Evolutionary conservation across 2,329 filamentous ascomycete genomes (phyloP).

Genomic region (Grosmannia penicillata): DNA sequence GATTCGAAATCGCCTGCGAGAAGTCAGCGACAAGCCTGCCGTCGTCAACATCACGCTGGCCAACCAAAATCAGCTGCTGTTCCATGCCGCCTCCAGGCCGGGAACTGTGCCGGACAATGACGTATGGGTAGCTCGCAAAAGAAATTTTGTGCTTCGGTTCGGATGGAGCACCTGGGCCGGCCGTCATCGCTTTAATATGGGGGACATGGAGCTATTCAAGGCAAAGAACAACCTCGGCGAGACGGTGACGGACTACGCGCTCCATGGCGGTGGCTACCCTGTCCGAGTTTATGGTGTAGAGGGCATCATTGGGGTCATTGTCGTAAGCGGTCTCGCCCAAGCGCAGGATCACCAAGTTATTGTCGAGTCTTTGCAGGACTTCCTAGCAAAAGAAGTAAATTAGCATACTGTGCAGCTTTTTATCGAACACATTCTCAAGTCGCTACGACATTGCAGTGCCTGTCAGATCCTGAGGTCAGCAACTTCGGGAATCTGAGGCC

Average conservation of each 20-base stretch:
- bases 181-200: conserved; percentile 26
- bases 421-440: too few relatives aligned
- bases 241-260: conserved; percentile 49
- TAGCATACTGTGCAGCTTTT: too few relatives aligned
- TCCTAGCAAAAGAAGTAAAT: too few relatives aligned
- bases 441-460: too few relatives aligned
- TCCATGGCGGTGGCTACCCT: conserved; percentile 65
- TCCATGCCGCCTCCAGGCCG: conserved; percentile 52
- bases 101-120: conserved; percentile 61
- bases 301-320: conserved; percentile 58
- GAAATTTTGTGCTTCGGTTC: conserved; percentile 56
- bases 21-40: conserved; percentile 21
- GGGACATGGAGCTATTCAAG: conserved; percentile 50
- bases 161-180: conserved; percentile 52
- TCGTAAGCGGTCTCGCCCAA: conserved; percentile 64
- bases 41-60: conserved; percentile 52
- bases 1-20: conserved; percentile 45
- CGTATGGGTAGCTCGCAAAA: conserved; percentile 55
- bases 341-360: conserved; percentile 66
- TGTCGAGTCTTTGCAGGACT: conserved; percentile 29
- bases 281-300: conserved; percentile 60
- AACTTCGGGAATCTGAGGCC: too few relatives aligned
- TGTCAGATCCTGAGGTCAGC: too few relatives aligned
- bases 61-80: conserved; percentile 45
- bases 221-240: conserved; percentile 49